These are phyloP conservation scores for Naganishia sp. DNA, from an alignment of 1,284 basidiomycete genomes.

Conservation along the genomic window DNA sequence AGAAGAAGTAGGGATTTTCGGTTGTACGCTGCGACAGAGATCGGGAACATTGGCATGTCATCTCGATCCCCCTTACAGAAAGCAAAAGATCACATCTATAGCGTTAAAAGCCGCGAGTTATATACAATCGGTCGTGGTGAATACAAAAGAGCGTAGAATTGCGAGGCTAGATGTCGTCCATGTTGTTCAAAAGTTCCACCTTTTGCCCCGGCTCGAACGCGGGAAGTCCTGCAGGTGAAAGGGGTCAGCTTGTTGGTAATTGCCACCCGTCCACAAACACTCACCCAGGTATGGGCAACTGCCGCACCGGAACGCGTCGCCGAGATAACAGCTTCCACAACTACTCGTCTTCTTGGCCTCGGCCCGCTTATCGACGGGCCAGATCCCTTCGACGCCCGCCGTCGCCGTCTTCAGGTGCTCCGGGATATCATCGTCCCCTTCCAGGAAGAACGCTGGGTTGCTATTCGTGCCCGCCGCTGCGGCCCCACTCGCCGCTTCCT, in stretches of 20 bases:
- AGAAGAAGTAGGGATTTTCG: no score
- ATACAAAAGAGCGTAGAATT: not conserved
- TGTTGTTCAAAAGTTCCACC: constrained; percentile 74
- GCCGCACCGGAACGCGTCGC: constrained; percentile 94
- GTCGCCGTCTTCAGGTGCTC: constrained; percentile 45
- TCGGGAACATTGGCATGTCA: not conserved
- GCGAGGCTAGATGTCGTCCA: constrained; percentile 72
- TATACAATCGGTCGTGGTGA: constrained; percentile 7
- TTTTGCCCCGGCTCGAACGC: constrained; percentile 98
- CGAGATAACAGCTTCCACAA: constrained; percentile 97
- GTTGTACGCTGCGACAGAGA: no score
- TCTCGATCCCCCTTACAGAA: constrained; percentile 1
- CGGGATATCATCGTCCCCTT: constrained; percentile 54
- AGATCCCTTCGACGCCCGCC: constrained; percentile 49
- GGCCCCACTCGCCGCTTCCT: constrained; percentile 60
- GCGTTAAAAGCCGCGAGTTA: not conserved
- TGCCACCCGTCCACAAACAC: constrained; percentile 45
- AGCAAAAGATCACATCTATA: constrained; percentile 1
- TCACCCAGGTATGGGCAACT: constrained; percentile 92
- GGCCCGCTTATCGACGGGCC: constrained; percentile 63
- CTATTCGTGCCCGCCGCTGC: constrained; percentile 11
- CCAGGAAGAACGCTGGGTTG: constrained; percentile 48
- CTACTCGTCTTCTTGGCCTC: constrained; percentile 74
- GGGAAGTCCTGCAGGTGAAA: constrained; percentile 67
- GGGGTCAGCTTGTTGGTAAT: constrained; percentile 18